Conservation (phyloP, 1,284 basidiomycete genomes). For the Puccinia polysora region DNA sequence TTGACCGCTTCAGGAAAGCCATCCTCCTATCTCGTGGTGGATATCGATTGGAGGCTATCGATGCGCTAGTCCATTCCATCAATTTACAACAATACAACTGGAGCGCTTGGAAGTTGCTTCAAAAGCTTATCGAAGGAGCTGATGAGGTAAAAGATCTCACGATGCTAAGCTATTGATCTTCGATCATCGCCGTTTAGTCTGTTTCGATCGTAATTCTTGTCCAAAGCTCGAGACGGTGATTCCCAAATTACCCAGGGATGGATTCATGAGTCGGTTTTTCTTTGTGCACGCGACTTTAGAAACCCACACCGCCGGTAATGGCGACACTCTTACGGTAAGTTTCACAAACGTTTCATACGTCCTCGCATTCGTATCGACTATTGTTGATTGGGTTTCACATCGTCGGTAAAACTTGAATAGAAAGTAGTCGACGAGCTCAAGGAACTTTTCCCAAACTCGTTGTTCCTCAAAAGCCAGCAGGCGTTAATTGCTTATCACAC, state of each 20-base stretch:
- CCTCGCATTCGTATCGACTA: slow-evolving; percentile 47
- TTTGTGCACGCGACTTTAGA: slow-evolving; percentile 83
- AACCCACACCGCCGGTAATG: slow-evolving; percentile 78
- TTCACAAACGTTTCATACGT: not conserved
- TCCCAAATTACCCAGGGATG: slow-evolving; percentile 64
- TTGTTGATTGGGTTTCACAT: too few species aligned
- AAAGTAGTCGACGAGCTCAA: slow-evolving; percentile 71
- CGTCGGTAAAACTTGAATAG: slow-evolving; percentile 46
- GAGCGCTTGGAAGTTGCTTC: slow-evolving; percentile 81
- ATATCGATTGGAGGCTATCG: slow-evolving; percentile 77
- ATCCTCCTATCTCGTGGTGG: slow-evolving; percentile 72
- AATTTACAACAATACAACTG: slow-evolving; percentile 87
- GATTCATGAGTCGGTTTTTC: slow-evolving; percentile 73
- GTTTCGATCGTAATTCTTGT: too few species aligned
- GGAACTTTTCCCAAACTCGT: slow-evolving; percentile 73
- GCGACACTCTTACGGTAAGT: slow-evolving; percentile 44
- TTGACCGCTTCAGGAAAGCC: slow-evolving; percentile 61
- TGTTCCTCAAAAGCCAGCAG: slow-evolving; percentile 78
- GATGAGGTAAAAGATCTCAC: slow-evolving; percentile 65
- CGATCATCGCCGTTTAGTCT: too few species aligned
- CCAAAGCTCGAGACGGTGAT: slow-evolving; percentile 52
- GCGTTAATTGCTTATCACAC: slow-evolving; percentile 84
- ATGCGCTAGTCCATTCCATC: slow-evolving; percentile 72
- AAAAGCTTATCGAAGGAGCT: slow-evolving; percentile 74
- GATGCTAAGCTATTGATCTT: slow-evolving; percentile 22